These are phyloP conservation scores for Croton laevigatus DNA, from an alignment of 441 rosid species.

Conservation along the genomic window DNA sequence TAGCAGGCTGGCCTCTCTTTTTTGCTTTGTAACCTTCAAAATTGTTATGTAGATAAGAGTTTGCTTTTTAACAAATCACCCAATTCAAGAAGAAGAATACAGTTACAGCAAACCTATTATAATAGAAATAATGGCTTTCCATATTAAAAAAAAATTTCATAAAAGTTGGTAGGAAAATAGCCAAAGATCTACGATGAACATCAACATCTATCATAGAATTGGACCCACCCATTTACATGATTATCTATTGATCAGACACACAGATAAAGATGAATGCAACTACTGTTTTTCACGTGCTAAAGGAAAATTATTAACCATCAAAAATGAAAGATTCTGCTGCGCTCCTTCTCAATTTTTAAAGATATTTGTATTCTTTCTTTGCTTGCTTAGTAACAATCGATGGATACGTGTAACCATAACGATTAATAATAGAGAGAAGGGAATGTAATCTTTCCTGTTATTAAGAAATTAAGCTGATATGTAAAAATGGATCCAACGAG, in stretches of 20 bases:
- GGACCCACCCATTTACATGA: conserved; percentile 14
- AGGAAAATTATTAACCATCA: background rate
- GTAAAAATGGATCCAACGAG: too few relatives aligned
- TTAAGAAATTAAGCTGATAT: too few relatives aligned
- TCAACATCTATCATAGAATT: background rate
- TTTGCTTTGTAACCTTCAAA: background rate
- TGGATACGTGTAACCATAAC: too few relatives aligned
- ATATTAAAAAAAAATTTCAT: too few relatives aligned
- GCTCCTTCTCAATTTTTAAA: too few relatives aligned
- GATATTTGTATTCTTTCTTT: too few relatives aligned
- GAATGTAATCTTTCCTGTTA: too few relatives aligned
- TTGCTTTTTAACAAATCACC: background rate
- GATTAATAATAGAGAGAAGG: too few relatives aligned
- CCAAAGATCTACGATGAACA: background rate
- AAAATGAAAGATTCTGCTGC: too few relatives aligned
- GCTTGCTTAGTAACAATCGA: too few relatives aligned
- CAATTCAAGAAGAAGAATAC: background rate
- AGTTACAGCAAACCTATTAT: too few relatives aligned
- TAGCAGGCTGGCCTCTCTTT: background rate
- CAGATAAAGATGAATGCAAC: background rate
- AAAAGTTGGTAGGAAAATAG: background rate
- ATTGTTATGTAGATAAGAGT: too few relatives aligned
- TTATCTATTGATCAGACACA: background rate
- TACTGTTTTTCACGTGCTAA: background rate
- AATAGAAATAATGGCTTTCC: background rate